Percentiles rank a stretch among this genome's conserved stretches.
phyloP scores from a whole-genome alignment of 139 green algal species.

The Prasinococcaceae sp. region DNA sequence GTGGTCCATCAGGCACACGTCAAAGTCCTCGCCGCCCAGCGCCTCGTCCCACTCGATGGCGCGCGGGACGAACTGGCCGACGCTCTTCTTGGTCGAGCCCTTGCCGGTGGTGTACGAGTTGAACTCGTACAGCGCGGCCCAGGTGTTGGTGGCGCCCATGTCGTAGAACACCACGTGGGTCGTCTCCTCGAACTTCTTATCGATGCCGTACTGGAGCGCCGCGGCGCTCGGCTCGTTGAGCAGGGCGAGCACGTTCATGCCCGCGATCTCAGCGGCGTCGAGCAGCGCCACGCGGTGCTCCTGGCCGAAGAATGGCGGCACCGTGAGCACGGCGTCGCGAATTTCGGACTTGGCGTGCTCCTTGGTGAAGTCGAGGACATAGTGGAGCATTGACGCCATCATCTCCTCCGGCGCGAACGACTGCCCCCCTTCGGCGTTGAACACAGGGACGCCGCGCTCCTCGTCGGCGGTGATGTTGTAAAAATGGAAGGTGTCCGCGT shows the following conservation, averaged over 20 bases:
- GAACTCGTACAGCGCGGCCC: constrained; percentile 70
- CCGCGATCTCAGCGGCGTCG: constrained; percentile 41
- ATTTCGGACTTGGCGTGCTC: constrained; percentile 47
- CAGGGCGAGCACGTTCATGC: constrained; percentile 60
- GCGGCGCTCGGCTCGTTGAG: constrained; percentile 76
- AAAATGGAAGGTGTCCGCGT: constrained; percentile 31
- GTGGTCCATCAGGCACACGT: constrained; percentile 69
- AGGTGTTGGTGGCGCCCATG: constrained; percentile 57
- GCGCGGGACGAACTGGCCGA: constrained; percentile 53
- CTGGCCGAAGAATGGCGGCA: constrained; percentile 75
- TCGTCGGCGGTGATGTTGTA: constrained; percentile 51
- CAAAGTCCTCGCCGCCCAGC: constrained; percentile 65
- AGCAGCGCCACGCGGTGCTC: constrained; percentile 62
- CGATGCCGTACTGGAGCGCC: constrained; percentile 93
- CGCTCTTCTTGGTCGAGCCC: constrained; percentile 37
- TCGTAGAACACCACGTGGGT: constrained; percentile 81
- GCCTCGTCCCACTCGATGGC: constrained; percentile 46
- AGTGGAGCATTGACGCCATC: constrained; percentile 72
- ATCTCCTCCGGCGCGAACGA: constrained; percentile 66
- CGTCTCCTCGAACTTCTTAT: constrained; percentile 41
- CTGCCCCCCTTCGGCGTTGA: constrained; percentile 24
- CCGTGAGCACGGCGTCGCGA: constrained; percentile 62
- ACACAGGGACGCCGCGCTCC: constrained; percentile 23
- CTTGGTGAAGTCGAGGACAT: constrained; percentile 61
- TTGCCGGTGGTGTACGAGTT: constrained; percentile 59